phyloP scores from a whole-genome alignment of 257 asterid species.

The Solanum dulcamara region DNA sequence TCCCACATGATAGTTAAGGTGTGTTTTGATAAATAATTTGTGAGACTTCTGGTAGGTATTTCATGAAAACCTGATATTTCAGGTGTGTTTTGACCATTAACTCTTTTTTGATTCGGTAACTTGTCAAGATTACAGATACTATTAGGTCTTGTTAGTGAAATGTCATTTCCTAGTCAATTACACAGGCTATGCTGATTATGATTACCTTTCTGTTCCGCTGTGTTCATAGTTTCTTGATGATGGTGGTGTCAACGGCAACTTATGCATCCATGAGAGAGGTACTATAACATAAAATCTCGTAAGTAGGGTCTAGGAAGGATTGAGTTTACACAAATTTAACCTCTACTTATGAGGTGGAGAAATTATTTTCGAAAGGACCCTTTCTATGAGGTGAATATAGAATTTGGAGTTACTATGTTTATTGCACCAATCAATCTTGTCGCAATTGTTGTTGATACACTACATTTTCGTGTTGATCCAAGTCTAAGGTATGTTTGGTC shows the following conservation, averaged over 20 bases:
- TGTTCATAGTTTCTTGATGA: neutral
- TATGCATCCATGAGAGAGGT: neutral
- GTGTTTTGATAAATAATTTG: no score
- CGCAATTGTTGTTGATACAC: no score
- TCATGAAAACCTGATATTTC: no score
- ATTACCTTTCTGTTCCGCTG: neutral
- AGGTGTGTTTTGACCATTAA: no score
- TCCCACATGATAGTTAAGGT: no score
- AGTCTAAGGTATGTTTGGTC: neutral
- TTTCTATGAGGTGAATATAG: neutral
- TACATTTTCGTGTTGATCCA: no score
- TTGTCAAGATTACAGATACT: neutral
- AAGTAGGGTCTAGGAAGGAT: no score
- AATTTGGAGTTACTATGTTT: neutral
- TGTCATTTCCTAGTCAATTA: neutral
- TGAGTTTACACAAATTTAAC: no score
- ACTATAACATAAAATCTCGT: no score
- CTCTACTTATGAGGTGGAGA: no score
- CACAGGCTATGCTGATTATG: neutral
- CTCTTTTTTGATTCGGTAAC: neutral
- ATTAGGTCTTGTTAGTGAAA: neutral
- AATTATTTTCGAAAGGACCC: no score
- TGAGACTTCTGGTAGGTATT: no score
- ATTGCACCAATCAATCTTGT: neutral
- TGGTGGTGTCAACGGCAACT: neutral